Evolutionary conservation across 106 monocot species (phyloP).

Genomic region (Dendrobium huoshanense): DNA sequence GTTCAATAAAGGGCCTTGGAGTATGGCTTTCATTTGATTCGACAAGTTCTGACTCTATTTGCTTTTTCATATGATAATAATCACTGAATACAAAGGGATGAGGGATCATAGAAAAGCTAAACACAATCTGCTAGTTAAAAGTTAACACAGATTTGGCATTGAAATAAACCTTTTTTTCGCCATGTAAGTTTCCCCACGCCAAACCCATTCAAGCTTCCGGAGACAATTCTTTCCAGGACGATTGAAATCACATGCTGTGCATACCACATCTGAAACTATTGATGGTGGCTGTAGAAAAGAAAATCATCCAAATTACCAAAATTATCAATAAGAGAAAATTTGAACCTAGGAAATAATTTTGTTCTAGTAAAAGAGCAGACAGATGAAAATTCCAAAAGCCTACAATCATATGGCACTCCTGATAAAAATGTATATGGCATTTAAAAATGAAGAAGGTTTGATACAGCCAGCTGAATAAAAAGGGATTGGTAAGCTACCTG

Average conservation of each 20-base stretch:
- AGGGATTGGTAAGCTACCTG: background rate
- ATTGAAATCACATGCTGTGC: conserved; percentile 99
- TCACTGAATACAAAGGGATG: conserved; percentile 42
- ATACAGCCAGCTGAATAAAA: conserved; percentile 2
- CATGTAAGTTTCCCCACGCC: conserved; percentile 93
- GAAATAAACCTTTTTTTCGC: conserved; percentile 69
- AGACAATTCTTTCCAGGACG: conserved; percentile 96
- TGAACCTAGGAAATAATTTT: background rate
- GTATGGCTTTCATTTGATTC: conserved; percentile 39
- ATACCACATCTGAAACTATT: conserved; percentile 87
- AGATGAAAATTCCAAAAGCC: background rate
- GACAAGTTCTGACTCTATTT: conserved; percentile 80
- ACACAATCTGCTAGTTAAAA: background rate
- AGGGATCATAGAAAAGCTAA: background rate
- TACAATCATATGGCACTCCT: background rate
- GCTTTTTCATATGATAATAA: conserved; percentile 87
- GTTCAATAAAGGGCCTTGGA: conserved; percentile 62
- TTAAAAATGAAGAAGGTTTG: background rate
- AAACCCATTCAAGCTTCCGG: conserved; percentile 96
- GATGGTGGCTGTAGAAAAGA: conserved; percentile 72
- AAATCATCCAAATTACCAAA: background rate
- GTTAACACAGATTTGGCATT: background rate
- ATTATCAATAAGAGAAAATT: background rate
- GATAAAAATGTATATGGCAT: background rate
- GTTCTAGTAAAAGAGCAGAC: background rate